Conservation (phyloP, 2,329 filamentous ascomycete genomes). For the Fusarium ambrosium region DNA sequence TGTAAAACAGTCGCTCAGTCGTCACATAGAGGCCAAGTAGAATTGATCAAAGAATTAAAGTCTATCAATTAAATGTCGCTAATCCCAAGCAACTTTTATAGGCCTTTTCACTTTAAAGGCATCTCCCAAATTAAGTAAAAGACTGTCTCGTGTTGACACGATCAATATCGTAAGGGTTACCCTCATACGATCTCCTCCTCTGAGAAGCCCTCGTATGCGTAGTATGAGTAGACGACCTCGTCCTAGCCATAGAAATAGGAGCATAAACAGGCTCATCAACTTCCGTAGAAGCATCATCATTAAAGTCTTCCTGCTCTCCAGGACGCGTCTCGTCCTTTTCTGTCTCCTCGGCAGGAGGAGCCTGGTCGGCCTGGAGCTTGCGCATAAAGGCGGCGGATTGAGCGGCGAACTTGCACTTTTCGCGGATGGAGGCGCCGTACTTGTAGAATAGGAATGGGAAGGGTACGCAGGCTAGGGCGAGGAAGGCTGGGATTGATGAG, state of each 20-base stretch:
- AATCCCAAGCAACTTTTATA: slow-evolving; percentile 16
- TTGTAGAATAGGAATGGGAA: slow-evolving; percentile 43
- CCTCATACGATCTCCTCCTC: slow-evolving; percentile 34
- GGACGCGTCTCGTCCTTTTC: slow-evolving; percentile 26
- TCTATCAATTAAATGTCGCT: not conserved
- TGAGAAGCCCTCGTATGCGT: slow-evolving; percentile 20
- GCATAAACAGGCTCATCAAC: slow-evolving; percentile 37
- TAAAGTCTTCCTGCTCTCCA: slow-evolving; percentile 16
- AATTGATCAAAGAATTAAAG: not conserved
- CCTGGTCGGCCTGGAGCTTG: slow-evolving; percentile 30
- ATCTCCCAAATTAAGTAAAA: slow-evolving; percentile 21
- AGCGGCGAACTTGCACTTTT: slow-evolving; percentile 41
- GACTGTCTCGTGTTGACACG: slow-evolving; percentile 37
- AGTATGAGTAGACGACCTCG: slow-evolving; percentile 22
- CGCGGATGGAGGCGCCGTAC: slow-evolving; percentile 36
- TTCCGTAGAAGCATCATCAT: slow-evolving; percentile 34
- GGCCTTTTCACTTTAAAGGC: not conserved
- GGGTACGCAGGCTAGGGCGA: slow-evolving; percentile 37
- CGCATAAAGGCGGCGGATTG: slow-evolving; percentile 40
- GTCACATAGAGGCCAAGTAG: not conserved
- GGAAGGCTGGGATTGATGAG: slow-evolving; percentile 35
- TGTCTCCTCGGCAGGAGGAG: slow-evolving; percentile 6
- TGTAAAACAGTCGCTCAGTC: not conserved
- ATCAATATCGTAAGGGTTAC: slow-evolving; percentile 39
- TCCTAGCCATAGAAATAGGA: slow-evolving; percentile 22